phyloP scores from a whole-genome alignment of 1,284 basidiomycete genomes.

The Papiliotrema nemorosa region DNA sequence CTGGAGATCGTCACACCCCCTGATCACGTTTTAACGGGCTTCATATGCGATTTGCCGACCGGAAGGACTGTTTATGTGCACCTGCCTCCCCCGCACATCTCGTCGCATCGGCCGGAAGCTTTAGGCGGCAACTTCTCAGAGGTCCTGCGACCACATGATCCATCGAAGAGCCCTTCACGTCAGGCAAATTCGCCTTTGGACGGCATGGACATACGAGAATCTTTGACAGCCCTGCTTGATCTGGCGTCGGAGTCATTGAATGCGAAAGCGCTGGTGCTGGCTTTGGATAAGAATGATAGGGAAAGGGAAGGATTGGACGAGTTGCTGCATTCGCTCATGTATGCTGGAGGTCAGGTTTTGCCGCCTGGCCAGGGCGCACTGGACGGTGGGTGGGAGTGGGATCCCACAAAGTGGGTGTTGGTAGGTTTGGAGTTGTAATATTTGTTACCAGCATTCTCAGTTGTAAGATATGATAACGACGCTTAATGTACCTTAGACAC shows the following conservation, averaged over 20 bases:
- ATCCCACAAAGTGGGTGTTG: constrained; percentile 43
- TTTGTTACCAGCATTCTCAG: not conserved
- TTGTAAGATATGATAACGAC: not conserved
- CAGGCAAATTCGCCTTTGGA: constrained; percentile 3
- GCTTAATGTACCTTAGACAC: no score
- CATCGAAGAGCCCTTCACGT: constrained; percentile 13
- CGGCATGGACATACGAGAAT: constrained; percentile 44
- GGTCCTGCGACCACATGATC: constrained; percentile 41
- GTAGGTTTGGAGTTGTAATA: constrained; percentile 47
- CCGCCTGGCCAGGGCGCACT: constrained; percentile 25
- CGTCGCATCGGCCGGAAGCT: constrained; percentile 22
- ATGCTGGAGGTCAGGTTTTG: constrained; percentile 44
- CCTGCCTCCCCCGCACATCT: constrained; percentile 26
- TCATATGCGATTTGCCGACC: constrained; percentile 31
- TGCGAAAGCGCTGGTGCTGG: constrained; percentile 38
- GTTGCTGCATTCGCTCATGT: constrained; percentile 47
- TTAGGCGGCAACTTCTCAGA: constrained; percentile 43
- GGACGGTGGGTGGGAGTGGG: constrained; percentile 46
- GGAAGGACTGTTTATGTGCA: constrained; percentile 43
- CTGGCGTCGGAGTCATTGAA: constrained; percentile 43
- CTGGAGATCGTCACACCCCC: constrained; percentile 47
- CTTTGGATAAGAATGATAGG: constrained; percentile 41
- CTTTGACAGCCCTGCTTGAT: constrained; percentile 45
- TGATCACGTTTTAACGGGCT: constrained; percentile 35
- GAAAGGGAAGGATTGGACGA: constrained; percentile 39